phyloP scores from a whole-genome alignment of 768 basidiomycete species.

The Chalciporus chontae region DNA sequence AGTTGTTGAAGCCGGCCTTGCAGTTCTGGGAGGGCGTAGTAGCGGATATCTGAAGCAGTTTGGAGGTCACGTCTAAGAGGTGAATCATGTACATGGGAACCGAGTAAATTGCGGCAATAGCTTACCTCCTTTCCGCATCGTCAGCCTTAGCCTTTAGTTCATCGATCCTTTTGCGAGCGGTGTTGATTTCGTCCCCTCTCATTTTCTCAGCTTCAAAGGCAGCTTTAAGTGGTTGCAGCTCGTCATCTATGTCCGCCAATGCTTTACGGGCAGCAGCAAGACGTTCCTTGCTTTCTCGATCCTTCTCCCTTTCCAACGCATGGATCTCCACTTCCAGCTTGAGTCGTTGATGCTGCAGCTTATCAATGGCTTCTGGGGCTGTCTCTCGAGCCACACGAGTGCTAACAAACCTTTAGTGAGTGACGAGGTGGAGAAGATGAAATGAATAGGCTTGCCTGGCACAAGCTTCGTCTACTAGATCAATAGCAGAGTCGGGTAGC shows the following conservation, averaged over 20 bases:
- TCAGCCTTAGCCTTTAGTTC: constrained; percentile 89
- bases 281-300: constrained; percentile 81
- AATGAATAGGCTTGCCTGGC: constrained; percentile 55
- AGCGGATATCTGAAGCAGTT: constrained; percentile 83
- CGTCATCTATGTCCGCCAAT: constrained; percentile 80
- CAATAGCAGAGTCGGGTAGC: constrained; percentile 84
- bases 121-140: constrained; percentile 84
- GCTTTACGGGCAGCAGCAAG: constrained; percentile 69
- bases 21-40: constrained; percentile 89
- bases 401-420: constrained; percentile 33
- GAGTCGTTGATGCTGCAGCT: constrained; percentile 81
- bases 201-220: constrained; percentile 86
- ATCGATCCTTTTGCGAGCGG: constrained; percentile 78
- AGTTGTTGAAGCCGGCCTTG: constrained; percentile 67
- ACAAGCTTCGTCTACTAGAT: constrained; percentile 89
- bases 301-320: constrained; percentile 90
- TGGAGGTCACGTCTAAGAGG: constrained; percentile 59
- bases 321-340: constrained; percentile 95
- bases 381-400: constrained; percentile 93
- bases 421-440: not conserved
- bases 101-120: not conserved
- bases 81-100: constrained; percentile 10
- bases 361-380: constrained; percentile 89
- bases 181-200: constrained; percentile 75
- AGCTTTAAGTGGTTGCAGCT: constrained; percentile 77